Conservation (phyloP, 2,329 filamentous ascomycete species). For the Orbilia brochopaga region DNA sequence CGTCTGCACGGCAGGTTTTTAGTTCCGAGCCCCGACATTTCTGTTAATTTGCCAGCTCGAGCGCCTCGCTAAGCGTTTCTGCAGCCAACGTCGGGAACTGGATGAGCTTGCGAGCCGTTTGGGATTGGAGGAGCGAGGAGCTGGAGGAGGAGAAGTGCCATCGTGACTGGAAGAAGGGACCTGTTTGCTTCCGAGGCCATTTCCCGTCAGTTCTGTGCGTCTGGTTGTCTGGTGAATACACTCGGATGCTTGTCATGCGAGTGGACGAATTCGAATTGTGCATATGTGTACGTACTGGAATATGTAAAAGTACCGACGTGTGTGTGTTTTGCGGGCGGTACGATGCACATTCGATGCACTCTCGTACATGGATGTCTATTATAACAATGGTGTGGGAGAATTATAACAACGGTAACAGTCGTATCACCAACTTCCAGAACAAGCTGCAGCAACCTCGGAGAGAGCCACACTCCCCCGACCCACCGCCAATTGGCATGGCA, state of each 20-base stretch:
- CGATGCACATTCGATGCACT: too few species aligned
- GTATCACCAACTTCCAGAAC: background rate
- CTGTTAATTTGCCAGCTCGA: slow-evolving; percentile 1
- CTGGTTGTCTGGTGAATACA: background rate
- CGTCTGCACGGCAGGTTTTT: slow-evolving; percentile 36
- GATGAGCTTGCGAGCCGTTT: background rate
- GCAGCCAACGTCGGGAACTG: background rate
- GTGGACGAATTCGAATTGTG: background rate
- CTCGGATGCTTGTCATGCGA: background rate
- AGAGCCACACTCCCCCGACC: background rate
- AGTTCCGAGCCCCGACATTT: slow-evolving; percentile 43
- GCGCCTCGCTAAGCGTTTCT: background rate
- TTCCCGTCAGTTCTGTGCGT: too few species aligned
- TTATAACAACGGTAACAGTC: too few species aligned
- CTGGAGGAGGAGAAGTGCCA: too few species aligned
- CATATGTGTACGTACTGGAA: too few species aligned
- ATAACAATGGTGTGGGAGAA: too few species aligned
- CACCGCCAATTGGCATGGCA: background rate
- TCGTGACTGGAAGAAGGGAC: background rate
- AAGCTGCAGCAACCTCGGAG: background rate
- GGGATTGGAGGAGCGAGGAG: too few species aligned
- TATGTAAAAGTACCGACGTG: too few species aligned
- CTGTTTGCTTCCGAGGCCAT: background rate
- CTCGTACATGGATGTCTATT: too few species aligned
- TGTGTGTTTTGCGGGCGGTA: too few species aligned